Base-by-base conservation (phyloP, 345 rosid genomes). In the Arabidopsis thaliana region DNA sequence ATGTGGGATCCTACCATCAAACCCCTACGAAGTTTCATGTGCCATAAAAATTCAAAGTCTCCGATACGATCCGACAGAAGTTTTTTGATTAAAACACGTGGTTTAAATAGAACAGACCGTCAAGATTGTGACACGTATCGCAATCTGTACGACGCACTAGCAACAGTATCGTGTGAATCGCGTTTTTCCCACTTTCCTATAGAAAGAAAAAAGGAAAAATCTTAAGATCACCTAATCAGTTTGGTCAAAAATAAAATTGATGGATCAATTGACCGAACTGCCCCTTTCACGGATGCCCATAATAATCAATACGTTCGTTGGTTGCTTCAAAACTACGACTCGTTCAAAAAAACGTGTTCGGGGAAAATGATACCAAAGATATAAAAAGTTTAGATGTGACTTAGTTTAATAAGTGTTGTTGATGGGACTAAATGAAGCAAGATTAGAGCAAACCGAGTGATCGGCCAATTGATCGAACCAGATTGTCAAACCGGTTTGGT, bases 101-200 rank as follows among this genome's bases (percentile, higher is more conserved):
- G 5, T 32, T 8, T 25, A 74, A 62, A 62, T 53, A 56, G 10
- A 42, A 10, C 1, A 36, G 10, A 44, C 37, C 59, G 59, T 45
- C 56, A 20, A 3, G 71, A 77, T 77, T 9, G n/a, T 1, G 80
- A 63, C 76, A 77, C 69, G 80, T 70, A 4, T 7, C 74, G 57
- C 4, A 51, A 59, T 75, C 59, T 33, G 49, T 11, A 67, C 50
- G 67, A 46, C 49, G 55, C 61, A 50, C 55, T 67, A n/a, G 30
- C 4, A 36, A 53, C 24, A 62, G 70, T n/a, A 24, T 0, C 20
- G 74, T 75, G 59, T 76, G 75, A 61, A 33, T 63, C 59, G 75
- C 80, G 71, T 69, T 69, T 76, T 69, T 8, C 44, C 65, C 74
- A 52, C 75, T 61, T 69, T 25, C 30, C 6, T 50, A 7, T 48